These are phyloP conservation scores for Elymus sibiricus DNA, from an alignment of 176 grass and related monocot genomes.

Conservation along the genomic window DNA sequence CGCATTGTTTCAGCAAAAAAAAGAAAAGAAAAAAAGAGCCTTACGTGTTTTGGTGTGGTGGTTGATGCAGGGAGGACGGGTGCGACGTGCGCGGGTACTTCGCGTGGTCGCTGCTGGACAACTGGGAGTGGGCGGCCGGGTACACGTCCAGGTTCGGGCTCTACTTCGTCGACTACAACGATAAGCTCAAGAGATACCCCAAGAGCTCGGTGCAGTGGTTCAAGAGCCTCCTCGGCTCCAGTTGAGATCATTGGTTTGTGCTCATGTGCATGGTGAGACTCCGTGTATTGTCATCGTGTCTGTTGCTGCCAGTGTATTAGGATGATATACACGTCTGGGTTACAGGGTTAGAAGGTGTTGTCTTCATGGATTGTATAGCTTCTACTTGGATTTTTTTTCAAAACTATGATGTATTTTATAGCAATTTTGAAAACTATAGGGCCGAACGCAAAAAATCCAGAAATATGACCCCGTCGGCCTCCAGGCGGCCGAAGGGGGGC, in stretches of 20 bases:
- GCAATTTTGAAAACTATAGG: too few species aligned
- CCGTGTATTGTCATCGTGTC: background rate
- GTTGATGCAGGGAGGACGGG: conserved; percentile 68
- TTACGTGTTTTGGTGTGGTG: background rate
- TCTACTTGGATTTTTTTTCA: too few species aligned
- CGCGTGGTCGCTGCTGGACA: conserved; percentile 95
- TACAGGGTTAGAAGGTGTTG: background rate
- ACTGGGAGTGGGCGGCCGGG: conserved; percentile 96
- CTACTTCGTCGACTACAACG: conserved; percentile 84
- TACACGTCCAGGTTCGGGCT: conserved; percentile 81
- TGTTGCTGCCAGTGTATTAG: background rate
- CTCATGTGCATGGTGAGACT: background rate
- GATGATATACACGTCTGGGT: background rate
- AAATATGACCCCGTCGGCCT: too few species aligned
- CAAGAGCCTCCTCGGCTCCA: conserved; percentile 62
- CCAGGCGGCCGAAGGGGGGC: too few species aligned
- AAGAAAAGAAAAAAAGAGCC: too few species aligned
- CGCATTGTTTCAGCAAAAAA: too few species aligned
- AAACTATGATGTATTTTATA: too few species aligned
- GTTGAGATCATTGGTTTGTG: background rate
- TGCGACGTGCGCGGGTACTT: conserved; percentile 91
- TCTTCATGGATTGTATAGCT: background rate
- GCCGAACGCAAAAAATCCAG: too few species aligned
- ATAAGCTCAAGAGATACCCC: conserved; percentile 84
- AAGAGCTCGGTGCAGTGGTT: conserved; percentile 99